Evolutionary conservation across 306 rosid genomes (phyloP), one percentile per base, ranked within the genome.

Genomic region (Prunus dulcis): DNA sequence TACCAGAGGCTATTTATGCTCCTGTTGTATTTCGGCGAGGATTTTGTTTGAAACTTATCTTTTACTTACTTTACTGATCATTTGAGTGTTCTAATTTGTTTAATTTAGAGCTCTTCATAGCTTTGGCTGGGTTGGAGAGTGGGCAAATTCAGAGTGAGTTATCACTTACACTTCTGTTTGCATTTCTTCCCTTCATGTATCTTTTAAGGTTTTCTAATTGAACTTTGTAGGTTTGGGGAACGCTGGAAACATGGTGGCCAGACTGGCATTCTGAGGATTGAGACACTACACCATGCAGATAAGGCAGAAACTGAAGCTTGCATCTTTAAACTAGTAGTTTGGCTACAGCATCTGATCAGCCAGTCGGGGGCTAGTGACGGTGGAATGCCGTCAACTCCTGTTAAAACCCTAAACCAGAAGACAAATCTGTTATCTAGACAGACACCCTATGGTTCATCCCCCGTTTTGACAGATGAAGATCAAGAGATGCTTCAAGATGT

Each of bases 51-150:
- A 20, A 22, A 12, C 10, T 25, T 4, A 12, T 20, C 23, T 27
- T 43, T 32, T 20, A 25, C 30, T 50, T 58, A 60, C 23, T 63
- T 67, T 55, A 77, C 77, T 81, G 78, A 74, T 77, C 22, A 3
- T 23, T 5, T 69, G 55, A 38, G 6, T 74, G 60, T 49, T 71
- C 52, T 28, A 52, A 60, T 75, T 78, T 73, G 77, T 18, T 83
- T 62, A 23, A 75, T 68, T 17, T 80, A 93, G 96, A 81, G 96
- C 96, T 87, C 96, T 84, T 87, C 97, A 86, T 81, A 93, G 95
- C 83, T 91, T 93, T 79, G 97, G 93, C 55, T 91, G 93, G 95
- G 95, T 91, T 76, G 96, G 96, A 84, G 96, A 88, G 81, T 93
- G 94, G 98, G 97, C 95, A 43, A 89, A 89, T 82, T 73, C 88